Base-by-base conservation (phyloP, 2,329 filamentous ascomycete species). In the Fusarium staphyleae region DNA sequence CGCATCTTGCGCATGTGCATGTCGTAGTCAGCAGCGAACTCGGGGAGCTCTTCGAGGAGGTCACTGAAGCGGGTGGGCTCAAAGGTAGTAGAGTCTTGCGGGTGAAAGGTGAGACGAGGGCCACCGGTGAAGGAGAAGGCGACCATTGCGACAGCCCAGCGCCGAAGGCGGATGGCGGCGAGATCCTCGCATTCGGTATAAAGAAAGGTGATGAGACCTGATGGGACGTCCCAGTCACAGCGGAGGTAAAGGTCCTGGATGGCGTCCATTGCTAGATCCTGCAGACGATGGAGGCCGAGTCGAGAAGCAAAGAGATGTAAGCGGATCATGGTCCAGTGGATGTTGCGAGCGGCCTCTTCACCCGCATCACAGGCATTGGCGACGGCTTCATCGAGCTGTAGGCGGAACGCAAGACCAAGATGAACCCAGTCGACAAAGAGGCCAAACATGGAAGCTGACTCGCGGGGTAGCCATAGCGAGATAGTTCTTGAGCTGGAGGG, bases 61-160 rank as follows among this genome's bases (percentile, higher is more conserved):
- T 65, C 61, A 39, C 75, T 72, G 58, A 82, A 77, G 48, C 70
- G 72, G 24, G 72, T 68, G 4, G 71, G 64, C 44, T 66, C 55
- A 8, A 62, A 66, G n/a, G 65, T 65, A 15, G 66, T 62, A n/a
- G 65, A 55, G 40, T 70, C 64, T 35, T 68, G 64, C 29, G 66
- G 46, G 54, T 68, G 59, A 52, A 69, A 68, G 46, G 67, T 69
- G 10, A 64, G 69, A 66, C 48, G 70, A 60, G 63, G 59, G 4
- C 75, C 69, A 10, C 69, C 69, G 18, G 75, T 74, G 26, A 84
- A 75, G 3, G 78, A 77, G 76, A 81, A 85, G n/a, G 81, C 81
- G 12, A 83, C 76, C 81, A 85, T 85, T 52, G 83, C 82, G 5
- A 85, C 81, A 47, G 81, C 78, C 83, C 83, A 86, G 58, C 81